These are phyloP conservation scores for Hansenula anomala DNA, from an alignment of 1,139 yeast genomes.

Conservation along the genomic window DNA sequence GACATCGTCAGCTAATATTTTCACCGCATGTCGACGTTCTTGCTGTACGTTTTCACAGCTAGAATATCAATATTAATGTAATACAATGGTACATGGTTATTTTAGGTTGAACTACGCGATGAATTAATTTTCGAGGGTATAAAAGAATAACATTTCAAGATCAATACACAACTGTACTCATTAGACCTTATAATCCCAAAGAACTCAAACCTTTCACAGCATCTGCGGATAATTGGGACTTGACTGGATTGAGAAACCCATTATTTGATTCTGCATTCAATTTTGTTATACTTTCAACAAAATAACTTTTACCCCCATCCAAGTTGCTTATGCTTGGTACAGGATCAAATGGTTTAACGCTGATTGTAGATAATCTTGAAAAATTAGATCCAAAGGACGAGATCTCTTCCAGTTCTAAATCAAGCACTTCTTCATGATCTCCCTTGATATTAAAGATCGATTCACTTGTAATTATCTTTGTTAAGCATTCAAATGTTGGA, in stretches of 20 bases:
- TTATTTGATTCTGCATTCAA: constrained; percentile 22
- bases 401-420: constrained; percentile 36
- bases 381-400: constrained; percentile 79
- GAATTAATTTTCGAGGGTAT: no score
- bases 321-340: constrained; percentile 41
- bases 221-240: constrained; percentile 32
- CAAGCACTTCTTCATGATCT: constrained; percentile 28
- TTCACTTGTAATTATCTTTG: constrained; percentile 36
- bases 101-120: no score
- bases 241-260: constrained; percentile 23
- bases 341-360: constrained; percentile 65
- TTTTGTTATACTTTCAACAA: constrained; percentile 29
- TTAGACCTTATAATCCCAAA: constrained; percentile 19
- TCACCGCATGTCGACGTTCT: no score
- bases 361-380: constrained; percentile 66
- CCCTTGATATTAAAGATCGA: constrained; percentile 27
- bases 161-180: no score
- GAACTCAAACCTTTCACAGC: constrained; percentile 29
- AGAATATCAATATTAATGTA: no score
- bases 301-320: constrained; percentile 30
- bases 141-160: no score
- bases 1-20: no score
- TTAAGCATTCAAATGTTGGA: constrained; percentile 48
- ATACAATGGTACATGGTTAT: no score
- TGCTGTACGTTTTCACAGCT: no score